Percentiles rank a stretch among this genome's conserved stretches.
phyloP scores from a whole-genome alignment of 495 filamentous ascomycete genomes.

The Penicillium turbatum region DNA sequence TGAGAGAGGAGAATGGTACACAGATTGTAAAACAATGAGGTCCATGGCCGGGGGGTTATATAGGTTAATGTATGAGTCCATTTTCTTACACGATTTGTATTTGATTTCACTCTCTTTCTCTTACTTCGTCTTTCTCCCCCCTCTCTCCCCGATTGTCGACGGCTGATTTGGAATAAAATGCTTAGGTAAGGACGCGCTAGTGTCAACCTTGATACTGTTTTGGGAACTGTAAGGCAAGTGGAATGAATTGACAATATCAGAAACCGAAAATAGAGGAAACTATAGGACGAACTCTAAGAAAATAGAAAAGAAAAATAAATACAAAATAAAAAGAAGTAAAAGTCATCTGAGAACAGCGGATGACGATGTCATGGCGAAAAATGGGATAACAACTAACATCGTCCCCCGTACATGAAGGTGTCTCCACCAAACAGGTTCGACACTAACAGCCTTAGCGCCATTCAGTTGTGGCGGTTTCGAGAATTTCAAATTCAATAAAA shows the following conservation, averaged over 20 bases:
- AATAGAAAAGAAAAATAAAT: neutral
- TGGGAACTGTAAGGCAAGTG: no score
- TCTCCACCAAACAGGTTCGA: slow-evolving; percentile 17
- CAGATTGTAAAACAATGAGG: neutral
- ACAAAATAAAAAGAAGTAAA: neutral
- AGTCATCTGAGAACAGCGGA: neutral
- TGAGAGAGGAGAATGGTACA: neutral
- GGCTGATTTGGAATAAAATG: slow-evolving; percentile 12
- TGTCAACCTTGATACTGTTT: neutral
- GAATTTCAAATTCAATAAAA: neutral
- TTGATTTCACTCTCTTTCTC: slow-evolving; percentile 9
- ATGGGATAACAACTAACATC: neutral
- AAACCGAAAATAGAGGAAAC: no score
- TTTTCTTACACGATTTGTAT: slow-evolving; percentile 2
- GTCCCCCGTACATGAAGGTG: neutral
- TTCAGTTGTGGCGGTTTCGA: neutral
- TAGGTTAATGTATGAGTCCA: neutral
- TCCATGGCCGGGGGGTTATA: neutral
- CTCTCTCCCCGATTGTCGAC: neutral
- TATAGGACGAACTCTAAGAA: neutral
- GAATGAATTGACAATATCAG: no score
- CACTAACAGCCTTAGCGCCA: slow-evolving; percentile 16
- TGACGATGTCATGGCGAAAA: slow-evolving; percentile 12
- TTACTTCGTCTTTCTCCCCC: neutral
- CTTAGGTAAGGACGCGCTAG: slow-evolving; percentile 9